phyloP scores from a whole-genome alignment of 805 yeast genomes.

The Suhomyces kilbournensis region DNA sequence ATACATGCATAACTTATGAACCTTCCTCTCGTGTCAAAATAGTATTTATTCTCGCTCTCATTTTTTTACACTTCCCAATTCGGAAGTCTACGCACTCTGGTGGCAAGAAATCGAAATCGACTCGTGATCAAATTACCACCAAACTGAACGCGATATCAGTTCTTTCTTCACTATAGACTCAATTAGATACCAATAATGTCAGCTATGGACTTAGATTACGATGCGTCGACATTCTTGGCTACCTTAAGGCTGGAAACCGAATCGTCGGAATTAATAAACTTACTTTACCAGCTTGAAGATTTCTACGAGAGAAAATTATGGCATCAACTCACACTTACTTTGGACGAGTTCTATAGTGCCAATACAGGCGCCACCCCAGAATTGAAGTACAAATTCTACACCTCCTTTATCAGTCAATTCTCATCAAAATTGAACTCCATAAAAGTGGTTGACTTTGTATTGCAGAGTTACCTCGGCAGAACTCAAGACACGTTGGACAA shows the following conservation, averaged over 20 bases:
- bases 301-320: conserved; percentile 85
- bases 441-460: conserved; percentile 71
- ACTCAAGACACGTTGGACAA: conserved; percentile 31
- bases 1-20: background rate
- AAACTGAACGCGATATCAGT: background rate
- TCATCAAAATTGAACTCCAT: conserved; percentile 73
- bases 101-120: conserved; percentile 4
- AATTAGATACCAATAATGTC: conserved; percentile 15
- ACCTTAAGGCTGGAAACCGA: conserved; percentile 66
- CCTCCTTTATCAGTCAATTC: conserved; percentile 65
- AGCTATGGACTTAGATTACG: conserved; percentile 41
- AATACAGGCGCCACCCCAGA: conserved; percentile 36
- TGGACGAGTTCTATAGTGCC: conserved; percentile 55
- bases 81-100: conserved; percentile 8
- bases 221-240: conserved; percentile 47
- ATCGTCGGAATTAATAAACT: conserved; percentile 53
- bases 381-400: conserved; percentile 64
- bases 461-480: conserved; percentile 42
- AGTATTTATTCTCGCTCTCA: background rate
- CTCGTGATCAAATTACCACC: background rate
- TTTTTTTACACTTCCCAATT: conserved; percentile 4
- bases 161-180: background rate
- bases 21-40: background rate
- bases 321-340: conserved; percentile 82
- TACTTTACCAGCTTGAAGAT: conserved; percentile 74